A percentile compares a stretch with the other conserved stretches of the same genome.
phyloP scores from a whole-genome alignment of 768 basidiomycete species.

The Macrolepiota albuminosa region DNA sequence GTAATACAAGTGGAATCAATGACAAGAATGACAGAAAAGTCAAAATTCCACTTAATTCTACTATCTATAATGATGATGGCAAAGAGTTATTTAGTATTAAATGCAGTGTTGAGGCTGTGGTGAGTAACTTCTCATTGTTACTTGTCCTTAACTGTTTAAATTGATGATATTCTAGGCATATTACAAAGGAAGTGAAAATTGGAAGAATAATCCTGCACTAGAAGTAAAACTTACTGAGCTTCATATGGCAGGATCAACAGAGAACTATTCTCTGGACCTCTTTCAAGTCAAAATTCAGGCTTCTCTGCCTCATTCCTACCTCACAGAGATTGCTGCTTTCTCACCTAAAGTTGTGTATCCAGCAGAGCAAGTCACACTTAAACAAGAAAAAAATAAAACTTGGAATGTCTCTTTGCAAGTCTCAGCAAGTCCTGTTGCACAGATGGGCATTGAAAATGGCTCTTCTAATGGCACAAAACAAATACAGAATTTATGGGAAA shows the following conservation, averaged over 20 bases:
- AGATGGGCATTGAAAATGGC: not conserved
- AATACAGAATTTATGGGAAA: not conserved
- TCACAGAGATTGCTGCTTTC: too few species aligned
- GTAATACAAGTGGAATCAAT: not conserved
- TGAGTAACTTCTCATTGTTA: not conserved
- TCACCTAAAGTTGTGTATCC: too few species aligned
- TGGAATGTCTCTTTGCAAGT: not conserved
- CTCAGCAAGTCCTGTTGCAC: not conserved
- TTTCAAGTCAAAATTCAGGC: not conserved
- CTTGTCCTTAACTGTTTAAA: too few species aligned
- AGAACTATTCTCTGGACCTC: not conserved
- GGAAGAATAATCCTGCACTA: not conserved
- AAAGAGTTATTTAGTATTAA: not conserved
- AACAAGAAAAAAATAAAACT: not conserved
- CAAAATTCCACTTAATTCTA: not conserved
- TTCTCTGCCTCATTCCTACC: not conserved
- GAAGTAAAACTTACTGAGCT: not conserved
- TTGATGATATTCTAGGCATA: not conserved
- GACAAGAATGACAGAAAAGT: not conserved
- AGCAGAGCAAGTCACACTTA: too few species aligned
- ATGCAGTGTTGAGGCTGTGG: not conserved
- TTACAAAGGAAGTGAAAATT: not conserved
- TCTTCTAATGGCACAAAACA: not conserved
- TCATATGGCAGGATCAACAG: not conserved
- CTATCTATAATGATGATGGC: not conserved